A percentile compares a stretch with the other conserved stretches of the same genome.
These are phyloP conservation scores for Erodium texanum DNA, from an alignment of 441 rosid genomes.

Conservation along the genomic window DNA sequence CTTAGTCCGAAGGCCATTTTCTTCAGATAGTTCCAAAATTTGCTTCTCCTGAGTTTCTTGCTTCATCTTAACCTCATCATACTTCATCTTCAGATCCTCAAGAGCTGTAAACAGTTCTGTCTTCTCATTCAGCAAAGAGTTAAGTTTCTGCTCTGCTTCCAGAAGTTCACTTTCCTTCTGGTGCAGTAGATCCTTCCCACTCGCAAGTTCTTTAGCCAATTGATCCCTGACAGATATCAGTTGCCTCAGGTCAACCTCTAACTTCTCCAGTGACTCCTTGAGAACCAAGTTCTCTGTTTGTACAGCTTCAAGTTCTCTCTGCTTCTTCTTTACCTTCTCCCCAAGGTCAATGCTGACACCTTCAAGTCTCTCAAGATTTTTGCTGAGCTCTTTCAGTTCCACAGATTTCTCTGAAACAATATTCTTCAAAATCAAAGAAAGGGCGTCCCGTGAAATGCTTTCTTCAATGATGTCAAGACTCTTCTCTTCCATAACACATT, in stretches of 20 bases:
- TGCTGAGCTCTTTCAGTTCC: constrained; percentile 37
- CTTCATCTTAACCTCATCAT: constrained; percentile 19
- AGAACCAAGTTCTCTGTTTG: constrained; percentile 30
- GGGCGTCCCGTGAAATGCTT: constrained; percentile 41
- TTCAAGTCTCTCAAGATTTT: constrained; percentile 35
- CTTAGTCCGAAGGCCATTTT: constrained; percentile 38
- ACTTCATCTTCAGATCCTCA: constrained; percentile 27
- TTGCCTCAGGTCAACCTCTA: constrained; percentile 32
- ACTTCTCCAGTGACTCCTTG: constrained; percentile 28
- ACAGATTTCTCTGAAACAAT: constrained; percentile 35
- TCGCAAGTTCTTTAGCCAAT: no score
- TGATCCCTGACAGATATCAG: constrained; percentile 35
- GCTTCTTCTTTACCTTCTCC: constrained; percentile 41
- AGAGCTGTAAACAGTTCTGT: constrained; percentile 33
- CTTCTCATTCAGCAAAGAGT: constrained; percentile 35
- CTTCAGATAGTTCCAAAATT: constrained; percentile 42
- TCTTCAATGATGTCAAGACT: constrained; percentile 37
- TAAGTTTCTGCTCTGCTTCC: constrained; percentile 37
- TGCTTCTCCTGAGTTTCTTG: constrained; percentile 45
- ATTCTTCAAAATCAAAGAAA: constrained; percentile 46
- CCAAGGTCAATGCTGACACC: constrained; percentile 41
- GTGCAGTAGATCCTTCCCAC: no score
- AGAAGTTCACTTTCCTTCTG: constrained; percentile 37
- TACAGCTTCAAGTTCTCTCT: constrained; percentile 32
- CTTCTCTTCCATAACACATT: constrained; percentile 49